Base-by-base conservation (phyloP, 1,284 basidiomycete species). In the Trametes polyzona region DNA sequence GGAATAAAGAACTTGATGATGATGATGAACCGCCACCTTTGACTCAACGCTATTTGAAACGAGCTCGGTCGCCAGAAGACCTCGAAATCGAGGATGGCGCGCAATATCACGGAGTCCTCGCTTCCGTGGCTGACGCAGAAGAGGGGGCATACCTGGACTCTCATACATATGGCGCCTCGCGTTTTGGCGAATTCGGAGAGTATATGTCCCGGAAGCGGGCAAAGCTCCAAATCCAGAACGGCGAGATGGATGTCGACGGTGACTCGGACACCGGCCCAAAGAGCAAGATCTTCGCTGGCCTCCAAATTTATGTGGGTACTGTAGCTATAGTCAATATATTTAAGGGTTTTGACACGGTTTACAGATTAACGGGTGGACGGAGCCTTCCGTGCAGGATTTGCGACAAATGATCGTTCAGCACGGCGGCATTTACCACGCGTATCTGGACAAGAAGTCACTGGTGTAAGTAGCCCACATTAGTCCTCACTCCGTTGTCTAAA, bases 201-300 rank as follows among this genome's bases (percentile, higher is more conserved):
- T 98, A 97, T 70, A 92, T 96, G 90, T 74, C 81, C 11, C 81
- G 95, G 65, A 98, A 98, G 74, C 85, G 96, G 2, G 87, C 89
- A 44, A 98, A 98, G 71, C 71, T 96, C 41, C 92, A 95, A 68
- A 86, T 93, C 11, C 93, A 96, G 74, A 95, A 95, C 63, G 71
- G 78, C 3, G 80, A 83, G 58, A 77, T 93, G 42, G 53, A 39
- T 4, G 49, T 32, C 3, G 80, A 78, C 26, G 65, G 69, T 3
- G 67, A 65, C 16, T n/a, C n/a, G n/a, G 69, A 66, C 1, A 43
- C 58, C 23, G 57, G 62, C 0, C 64, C 64, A 1, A 73, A 73
- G 43, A 79, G 78, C n/a, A 74, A 76, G 55, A 83, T 96, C 35
- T 93, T 96, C 63, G 74, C 78, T 29, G 89, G 86, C 1, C 59